Conservation (phyloP, 108 stramenopile species). For the Aurantiochytrium sp. region DNA sequence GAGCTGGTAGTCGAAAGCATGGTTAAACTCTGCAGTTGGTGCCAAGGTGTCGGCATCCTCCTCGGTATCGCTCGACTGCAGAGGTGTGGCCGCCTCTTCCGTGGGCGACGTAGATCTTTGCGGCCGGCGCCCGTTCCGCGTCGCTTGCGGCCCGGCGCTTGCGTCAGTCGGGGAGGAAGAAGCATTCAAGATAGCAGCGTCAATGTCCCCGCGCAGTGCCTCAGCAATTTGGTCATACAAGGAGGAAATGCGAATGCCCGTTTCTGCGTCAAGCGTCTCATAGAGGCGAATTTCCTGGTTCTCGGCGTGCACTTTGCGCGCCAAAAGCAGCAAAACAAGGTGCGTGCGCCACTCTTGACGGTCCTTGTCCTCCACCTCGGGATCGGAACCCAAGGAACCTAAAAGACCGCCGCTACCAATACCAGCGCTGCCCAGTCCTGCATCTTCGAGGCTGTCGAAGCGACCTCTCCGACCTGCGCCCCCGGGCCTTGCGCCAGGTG, state of each 20-base stretch:
- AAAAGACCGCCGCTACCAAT: too few species aligned
- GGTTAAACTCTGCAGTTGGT: background rate
- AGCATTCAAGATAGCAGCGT: background rate
- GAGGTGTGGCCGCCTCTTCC: background rate
- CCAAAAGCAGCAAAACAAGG: background rate
- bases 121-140: too few species aligned
- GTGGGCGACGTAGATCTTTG: background rate
- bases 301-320: background rate
- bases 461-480: too few species aligned
- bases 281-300: background rate
- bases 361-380: background rate
- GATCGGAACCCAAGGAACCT: background rate
- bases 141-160: too few species aligned
- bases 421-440: too few species aligned
- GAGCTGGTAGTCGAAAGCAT: background rate
- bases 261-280: background rate
- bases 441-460: too few species aligned
- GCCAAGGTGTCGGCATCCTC: background rate
- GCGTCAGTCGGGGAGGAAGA: background rate
- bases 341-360: slow-evolving; percentile 5
- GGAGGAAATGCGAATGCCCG: background rate
- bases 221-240: background rate
- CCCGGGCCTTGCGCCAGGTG: too few species aligned
- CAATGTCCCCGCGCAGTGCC: background rate
- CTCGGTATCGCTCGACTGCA: background rate